phyloP scores from a whole-genome alignment of 495 filamentous ascomycete genomes.

The Daldinia grandis region DNA sequence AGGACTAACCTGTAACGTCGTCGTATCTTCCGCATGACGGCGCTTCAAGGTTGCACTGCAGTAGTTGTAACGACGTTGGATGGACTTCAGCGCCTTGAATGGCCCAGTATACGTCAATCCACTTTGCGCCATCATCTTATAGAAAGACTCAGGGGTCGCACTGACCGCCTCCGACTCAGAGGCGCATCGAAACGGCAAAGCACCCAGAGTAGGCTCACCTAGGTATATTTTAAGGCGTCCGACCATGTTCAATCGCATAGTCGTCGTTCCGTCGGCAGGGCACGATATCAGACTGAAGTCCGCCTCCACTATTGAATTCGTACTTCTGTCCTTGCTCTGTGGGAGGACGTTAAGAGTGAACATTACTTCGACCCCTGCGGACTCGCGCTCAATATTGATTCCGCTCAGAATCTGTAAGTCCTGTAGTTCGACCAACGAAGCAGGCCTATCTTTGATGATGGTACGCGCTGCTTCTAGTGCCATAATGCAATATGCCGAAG shows the following conservation, averaged over 20 bases:
- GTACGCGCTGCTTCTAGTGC: constrained; percentile 52
- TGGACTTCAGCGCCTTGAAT: constrained; percentile 50
- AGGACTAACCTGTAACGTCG: constrained; percentile 54
- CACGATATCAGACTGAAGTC: constrained; percentile 50
- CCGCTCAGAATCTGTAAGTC: constrained; percentile 56
- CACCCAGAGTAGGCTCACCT: constrained; percentile 35
- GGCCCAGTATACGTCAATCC: constrained; percentile 55
- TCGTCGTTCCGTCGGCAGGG: constrained; percentile 44
- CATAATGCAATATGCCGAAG: constrained; percentile 57
- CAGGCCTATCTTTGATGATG: constrained; percentile 39
- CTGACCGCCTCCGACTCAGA: constrained; percentile 46
- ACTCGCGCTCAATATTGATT: constrained; percentile 59
- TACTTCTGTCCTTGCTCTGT: not conserved
- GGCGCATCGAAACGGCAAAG: constrained; percentile 38
- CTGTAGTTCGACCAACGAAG: constrained; percentile 51
- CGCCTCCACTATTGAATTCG: constrained; percentile 44
- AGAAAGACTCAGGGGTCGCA: constrained; percentile 52
- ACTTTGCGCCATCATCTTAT: constrained; percentile 53
- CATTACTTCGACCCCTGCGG: constrained; percentile 55
- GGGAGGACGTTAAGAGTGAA: constrained; percentile 49
- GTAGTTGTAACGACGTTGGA: constrained; percentile 59
- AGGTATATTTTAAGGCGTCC: constrained; percentile 48
- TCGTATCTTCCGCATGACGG: constrained; percentile 45
- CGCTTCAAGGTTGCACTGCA: constrained; percentile 49
- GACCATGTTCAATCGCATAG: constrained; percentile 51